These are phyloP conservation scores for Metschnikowia orientalis DNA, from an alignment of 805 yeast genomes.

Conservation along the genomic window DNA sequence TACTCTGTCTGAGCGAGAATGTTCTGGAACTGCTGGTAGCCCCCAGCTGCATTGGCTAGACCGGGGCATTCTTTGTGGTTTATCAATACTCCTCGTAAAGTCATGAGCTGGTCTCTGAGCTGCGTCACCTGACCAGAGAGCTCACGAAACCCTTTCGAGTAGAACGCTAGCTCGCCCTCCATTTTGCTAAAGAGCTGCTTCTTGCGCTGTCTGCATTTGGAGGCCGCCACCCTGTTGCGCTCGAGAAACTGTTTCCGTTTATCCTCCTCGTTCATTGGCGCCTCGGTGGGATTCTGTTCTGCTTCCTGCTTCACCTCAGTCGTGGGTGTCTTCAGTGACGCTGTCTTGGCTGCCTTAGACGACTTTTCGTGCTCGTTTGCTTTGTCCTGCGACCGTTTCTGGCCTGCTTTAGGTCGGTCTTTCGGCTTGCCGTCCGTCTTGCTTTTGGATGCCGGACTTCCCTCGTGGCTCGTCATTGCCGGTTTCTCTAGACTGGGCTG, in stretches of 20 bases:
- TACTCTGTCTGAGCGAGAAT: constrained; percentile 34
- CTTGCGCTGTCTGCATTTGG: constrained; percentile 91
- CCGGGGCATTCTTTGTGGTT: constrained; percentile 49
- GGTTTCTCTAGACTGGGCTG: background rate
- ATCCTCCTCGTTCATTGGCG: constrained; percentile 24
- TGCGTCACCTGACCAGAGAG: constrained; percentile 55
- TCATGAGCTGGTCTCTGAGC: constrained; percentile 53
- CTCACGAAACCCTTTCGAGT: constrained; percentile 64
- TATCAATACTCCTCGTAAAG: constrained; percentile 43
- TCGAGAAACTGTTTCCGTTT: constrained; percentile 77
- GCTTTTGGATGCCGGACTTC: background rate
- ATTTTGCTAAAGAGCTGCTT: constrained; percentile 81
- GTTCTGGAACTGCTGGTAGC: constrained; percentile 41
- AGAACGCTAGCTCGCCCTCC: constrained; percentile 72
- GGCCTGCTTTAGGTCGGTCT: constrained; percentile 1
- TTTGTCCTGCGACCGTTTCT: constrained; percentile 6
- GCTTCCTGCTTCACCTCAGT: constrained; percentile 10
- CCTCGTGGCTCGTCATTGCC: background rate
- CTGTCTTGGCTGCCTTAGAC: constrained; percentile 10
- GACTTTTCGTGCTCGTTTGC: constrained; percentile 7
- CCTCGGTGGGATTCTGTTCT: constrained; percentile 5
- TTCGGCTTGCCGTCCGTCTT: constrained; percentile 1
- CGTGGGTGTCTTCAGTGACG: constrained; percentile 7
- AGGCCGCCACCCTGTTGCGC: constrained; percentile 90
- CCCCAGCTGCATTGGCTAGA: constrained; percentile 43